These are phyloP conservation scores for Cyclotella cryptica DNA, from an alignment of 108 stramenopile genomes.

Conservation along the genomic window DNA sequence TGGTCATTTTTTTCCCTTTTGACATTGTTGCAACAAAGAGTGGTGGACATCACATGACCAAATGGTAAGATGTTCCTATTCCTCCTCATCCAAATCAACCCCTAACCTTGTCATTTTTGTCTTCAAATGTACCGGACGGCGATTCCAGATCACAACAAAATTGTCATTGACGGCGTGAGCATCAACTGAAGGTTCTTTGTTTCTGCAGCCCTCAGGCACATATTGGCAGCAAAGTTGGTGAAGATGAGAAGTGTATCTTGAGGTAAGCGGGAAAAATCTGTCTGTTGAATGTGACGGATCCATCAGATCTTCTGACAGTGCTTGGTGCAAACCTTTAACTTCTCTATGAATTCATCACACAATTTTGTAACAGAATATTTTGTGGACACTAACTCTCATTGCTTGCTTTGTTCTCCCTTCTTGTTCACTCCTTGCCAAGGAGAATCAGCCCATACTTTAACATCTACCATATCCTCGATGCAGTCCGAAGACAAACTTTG, in stretches of 20 bases:
- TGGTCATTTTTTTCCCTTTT: conserved; percentile 36
- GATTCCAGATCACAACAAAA: conserved; percentile 27
- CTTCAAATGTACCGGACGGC: no score
- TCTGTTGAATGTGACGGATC: conserved; percentile 11
- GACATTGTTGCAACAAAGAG: conserved; percentile 15
- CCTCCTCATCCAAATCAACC: background rate
- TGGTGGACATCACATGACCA: conserved; percentile 6
- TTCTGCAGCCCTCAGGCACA: conserved; percentile 9
- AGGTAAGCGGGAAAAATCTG: conserved; percentile 15
- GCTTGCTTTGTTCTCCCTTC: conserved; percentile 24
- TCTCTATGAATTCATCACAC: background rate
- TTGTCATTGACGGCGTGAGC: conserved; percentile 16
- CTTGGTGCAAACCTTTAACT: background rate
- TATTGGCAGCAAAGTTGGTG: conserved; percentile 25
- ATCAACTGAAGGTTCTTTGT: conserved; percentile 25
- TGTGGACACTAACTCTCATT: no score
- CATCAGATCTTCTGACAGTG: conserved; percentile 9
- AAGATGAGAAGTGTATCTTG: conserved; percentile 11
- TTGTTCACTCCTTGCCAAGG: conserved; percentile 8
- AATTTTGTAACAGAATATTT: conserved; percentile 9
- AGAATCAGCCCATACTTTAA: conserved; percentile 15
- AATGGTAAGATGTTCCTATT: no score
- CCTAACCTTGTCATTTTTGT: background rate
- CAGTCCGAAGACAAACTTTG: no score
- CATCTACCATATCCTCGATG: no score